Base-by-base conservation (phyloP, 1,139 yeast species). In the Yarrowia galli region DNA sequence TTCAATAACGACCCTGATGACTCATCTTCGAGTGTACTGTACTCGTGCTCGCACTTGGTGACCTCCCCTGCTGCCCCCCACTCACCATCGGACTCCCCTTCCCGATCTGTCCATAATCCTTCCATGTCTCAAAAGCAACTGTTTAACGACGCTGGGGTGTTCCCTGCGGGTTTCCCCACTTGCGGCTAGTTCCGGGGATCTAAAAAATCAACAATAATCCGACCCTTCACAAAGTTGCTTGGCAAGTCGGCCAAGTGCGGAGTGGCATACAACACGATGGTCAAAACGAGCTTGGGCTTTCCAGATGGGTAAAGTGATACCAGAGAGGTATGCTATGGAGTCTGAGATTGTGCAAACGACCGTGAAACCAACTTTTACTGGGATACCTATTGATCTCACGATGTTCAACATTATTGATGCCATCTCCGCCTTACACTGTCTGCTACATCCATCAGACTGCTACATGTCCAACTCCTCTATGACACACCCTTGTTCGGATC, bases 201-300 rank as follows among this genome's bases (percentile, higher is more conserved):
- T 12, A 35, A 35, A 42, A 18, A 18, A 9, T 23, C 45, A 40
- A 40, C 49, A 45, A 12, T 45, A 15, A 23, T 46, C 51, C 51
- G 51, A 46, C 28, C 9, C 51, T n/a, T 4, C 23, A 36, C 48
- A 20, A 20, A n/a, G 48, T 43, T 43, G 23, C 48, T 43, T 43
- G 48, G 48, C 48, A 43, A 43, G 48, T 43, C 48, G 22, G 48
- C 23, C 23, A 43, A 40, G 45, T 40, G 45, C 15, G 45, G 45
- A 40, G 45, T 18, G 45, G 45, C 45, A 40, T 40, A 40, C 45
- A 40, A n/a, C 45, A 40, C 13, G 45, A n/a, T 36, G 22, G 42
- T 3, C n/a, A 6, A n/a, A 18, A 40, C 45, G 45, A 40, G 45
- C 45, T 6, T 40, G 45, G 45, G 20, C 20, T 18, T 40, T n/a